Evolutionary conservation across 306 rosid genomes (phyloP).

Genomic region (Psophocarpus tetragonolobus): DNA sequence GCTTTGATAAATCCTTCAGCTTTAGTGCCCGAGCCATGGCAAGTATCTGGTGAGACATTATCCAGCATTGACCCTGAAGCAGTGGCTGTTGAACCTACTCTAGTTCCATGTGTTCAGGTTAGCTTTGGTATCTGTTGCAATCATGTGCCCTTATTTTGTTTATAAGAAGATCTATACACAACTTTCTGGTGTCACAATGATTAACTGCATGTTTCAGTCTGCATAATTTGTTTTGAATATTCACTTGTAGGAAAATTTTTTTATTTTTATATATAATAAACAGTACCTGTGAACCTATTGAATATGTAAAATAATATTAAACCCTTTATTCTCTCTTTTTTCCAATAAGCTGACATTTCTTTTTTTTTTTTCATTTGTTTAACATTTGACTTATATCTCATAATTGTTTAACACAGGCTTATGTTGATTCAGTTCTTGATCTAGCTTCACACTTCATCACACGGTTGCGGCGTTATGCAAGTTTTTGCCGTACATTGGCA

Average conservation of each 20-base stretch:
- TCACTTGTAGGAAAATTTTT: background rate
- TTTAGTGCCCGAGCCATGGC: constrained; percentile 89
- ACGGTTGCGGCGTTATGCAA: constrained; percentile 89
- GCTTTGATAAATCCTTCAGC: constrained; percentile 83
- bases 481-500: constrained; percentile 93
- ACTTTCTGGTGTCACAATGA: background rate
- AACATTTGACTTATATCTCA: constrained; percentile 14
- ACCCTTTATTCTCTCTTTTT: background rate
- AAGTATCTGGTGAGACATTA: constrained; percentile 63
- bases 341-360: constrained; percentile 14
- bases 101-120: constrained; percentile 80
- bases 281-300: background rate
- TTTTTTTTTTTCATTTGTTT: constrained; percentile 4
- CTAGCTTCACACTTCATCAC: constrained; percentile 97
- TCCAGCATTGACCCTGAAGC: constrained; percentile 70
- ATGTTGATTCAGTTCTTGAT: constrained; percentile 97
- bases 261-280: background rate
- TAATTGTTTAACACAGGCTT: constrained; percentile 66
- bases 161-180: background rate
- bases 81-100: constrained; percentile 84
- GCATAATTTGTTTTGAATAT: background rate
- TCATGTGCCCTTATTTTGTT: constrained; percentile 2
- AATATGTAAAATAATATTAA: constrained; percentile 3
- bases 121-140: constrained; percentile 26
- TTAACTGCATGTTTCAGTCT: constrained; percentile 2